Conservation (phyloP, 1,139 yeast species). For the Tardiomyces blankii region DNA sequence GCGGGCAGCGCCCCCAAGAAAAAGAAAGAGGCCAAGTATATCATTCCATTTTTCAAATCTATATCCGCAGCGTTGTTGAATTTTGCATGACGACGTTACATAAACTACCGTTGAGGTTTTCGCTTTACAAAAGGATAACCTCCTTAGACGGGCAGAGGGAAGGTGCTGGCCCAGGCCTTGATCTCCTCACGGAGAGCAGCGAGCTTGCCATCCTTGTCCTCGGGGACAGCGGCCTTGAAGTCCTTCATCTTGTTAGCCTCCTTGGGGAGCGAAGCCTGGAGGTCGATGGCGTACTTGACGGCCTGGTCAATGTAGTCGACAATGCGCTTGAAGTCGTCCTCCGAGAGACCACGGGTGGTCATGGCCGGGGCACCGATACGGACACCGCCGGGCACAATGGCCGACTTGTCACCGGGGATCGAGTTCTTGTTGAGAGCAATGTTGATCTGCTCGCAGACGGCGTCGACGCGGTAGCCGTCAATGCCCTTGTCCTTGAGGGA, state of each 20-base stretch:
- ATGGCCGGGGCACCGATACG: slow-evolving; percentile 98
- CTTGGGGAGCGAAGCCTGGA: slow-evolving; percentile 69
- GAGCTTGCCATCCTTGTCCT: slow-evolving; percentile 54
- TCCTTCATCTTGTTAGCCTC: slow-evolving; percentile 88
- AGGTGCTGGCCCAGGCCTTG: slow-evolving; percentile 83
- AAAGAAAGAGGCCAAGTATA: no score
- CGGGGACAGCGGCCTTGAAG: slow-evolving; percentile 71
- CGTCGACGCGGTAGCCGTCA: slow-evolving; percentile 94
- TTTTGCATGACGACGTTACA: no score
- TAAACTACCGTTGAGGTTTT: no score
- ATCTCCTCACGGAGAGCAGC: slow-evolving; percentile 62
- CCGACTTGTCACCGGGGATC: slow-evolving; percentile 92
- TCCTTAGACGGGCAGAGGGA: slow-evolving; percentile 61
- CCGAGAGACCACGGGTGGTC: slow-evolving; percentile 91
- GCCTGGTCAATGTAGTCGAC: slow-evolving; percentile 72
- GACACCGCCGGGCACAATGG: slow-evolving; percentile 89
- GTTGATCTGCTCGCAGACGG: slow-evolving; percentile 78
- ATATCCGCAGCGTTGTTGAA: no score
- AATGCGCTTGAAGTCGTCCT: slow-evolving; percentile 65
- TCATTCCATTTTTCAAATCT: no score
- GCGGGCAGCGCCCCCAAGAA: no score
- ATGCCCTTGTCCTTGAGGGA: slow-evolving; percentile 75
- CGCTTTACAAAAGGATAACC: no score
- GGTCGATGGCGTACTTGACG: slow-evolving; percentile 63
- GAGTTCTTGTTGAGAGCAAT: slow-evolving; percentile 95